Evolutionary conservation across 257 asterid genomes (phyloP).

Genomic region (Nemophila menziesii): DNA sequence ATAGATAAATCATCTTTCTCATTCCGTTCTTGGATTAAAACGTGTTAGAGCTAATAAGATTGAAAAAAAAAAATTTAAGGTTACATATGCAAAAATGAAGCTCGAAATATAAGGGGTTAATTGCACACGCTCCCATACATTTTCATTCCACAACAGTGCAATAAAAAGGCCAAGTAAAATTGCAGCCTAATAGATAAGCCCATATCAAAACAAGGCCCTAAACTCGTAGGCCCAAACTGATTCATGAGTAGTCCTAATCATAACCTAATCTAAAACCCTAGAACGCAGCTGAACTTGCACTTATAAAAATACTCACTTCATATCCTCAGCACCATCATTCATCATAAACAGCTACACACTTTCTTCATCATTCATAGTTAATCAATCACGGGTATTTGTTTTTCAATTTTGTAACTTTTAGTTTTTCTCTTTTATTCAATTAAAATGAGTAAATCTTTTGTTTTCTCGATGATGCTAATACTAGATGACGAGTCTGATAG

Average conservation of each 20-base stretch:
- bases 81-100: no score
- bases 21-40: no score
- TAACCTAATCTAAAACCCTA: background rate
- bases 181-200: background rate
- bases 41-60: no score
- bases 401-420: background rate
- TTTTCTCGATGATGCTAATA: slow-evolving; percentile 55
- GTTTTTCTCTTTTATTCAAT: background rate
- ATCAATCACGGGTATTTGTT: no score
- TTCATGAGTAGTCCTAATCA: background rate
- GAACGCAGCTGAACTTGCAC: background rate
- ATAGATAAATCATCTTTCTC: no score
- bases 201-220: background rate
- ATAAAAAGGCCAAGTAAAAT: no score
- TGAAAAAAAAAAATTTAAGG: no score
- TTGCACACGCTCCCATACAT: no score
- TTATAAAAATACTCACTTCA: background rate
- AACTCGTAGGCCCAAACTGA: background rate
- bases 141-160: slow-evolving; percentile 13
- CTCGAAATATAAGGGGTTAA: no score
- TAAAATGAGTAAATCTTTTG: background rate
- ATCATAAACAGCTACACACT: background rate
- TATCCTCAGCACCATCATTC: background rate
- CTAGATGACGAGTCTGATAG: slow-evolving; percentile 89
- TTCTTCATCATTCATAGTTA: no score